These are phyloP conservation scores for Irpex lacteus DNA, from an alignment of 1,284 basidiomycete genomes.

Conservation along the genomic window DNA sequence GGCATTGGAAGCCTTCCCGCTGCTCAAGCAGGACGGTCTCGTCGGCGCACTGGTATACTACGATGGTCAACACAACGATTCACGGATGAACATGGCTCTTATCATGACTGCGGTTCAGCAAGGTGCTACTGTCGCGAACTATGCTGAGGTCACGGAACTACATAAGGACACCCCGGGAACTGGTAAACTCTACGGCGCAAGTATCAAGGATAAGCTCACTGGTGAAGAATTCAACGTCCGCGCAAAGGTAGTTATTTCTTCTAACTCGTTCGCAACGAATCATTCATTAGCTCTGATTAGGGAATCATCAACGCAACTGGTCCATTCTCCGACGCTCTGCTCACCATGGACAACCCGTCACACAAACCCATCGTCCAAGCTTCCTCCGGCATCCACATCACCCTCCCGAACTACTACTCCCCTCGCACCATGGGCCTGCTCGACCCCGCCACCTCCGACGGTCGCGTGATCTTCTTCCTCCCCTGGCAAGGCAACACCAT, in stretches of 20 bases:
- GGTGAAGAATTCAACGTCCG: constrained; percentile 82
- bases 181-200: constrained; percentile 76
- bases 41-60: constrained; percentile 97
- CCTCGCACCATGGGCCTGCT: constrained; percentile 95
- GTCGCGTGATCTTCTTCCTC: constrained; percentile 97
- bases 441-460: constrained; percentile 94
- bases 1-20: constrained; percentile 93
- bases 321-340: constrained; percentile 87
- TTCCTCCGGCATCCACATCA: constrained; percentile 94
- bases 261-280: no score
- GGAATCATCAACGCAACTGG: constrained; percentile 97
- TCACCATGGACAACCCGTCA: constrained; percentile 82
- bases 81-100: constrained; percentile 95
- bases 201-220: constrained; percentile 81
- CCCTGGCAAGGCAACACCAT: constrained; percentile 99
- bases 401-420: constrained; percentile 95
- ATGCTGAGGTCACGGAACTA: constrained; percentile 82
- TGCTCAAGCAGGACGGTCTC: constrained; percentile 91
- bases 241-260: no score
- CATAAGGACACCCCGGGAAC: constrained; percentile 67
- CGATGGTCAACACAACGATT: constrained; percentile 98
- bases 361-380: constrained; percentile 90
- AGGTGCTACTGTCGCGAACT: constrained; percentile 89
- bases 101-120: constrained; percentile 94
- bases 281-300: no score